These are phyloP conservation scores for Cylindricascospora bacillispora DNA, from an alignment of 1,139 yeast genomes.

Conservation along the genomic window DNA sequence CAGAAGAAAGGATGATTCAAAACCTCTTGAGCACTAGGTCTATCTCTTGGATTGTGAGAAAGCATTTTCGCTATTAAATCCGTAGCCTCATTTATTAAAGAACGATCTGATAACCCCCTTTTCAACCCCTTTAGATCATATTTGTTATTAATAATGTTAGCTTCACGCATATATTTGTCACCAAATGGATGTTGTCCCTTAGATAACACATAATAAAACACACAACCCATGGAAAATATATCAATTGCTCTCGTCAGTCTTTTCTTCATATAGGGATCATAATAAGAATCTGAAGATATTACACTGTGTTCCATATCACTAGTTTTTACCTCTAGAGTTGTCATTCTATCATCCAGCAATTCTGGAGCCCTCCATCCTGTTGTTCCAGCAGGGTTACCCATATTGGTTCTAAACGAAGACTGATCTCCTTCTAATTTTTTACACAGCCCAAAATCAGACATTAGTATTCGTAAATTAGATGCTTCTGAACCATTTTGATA, in stretches of 20 bases:
- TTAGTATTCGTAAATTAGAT: conserved; percentile 50
- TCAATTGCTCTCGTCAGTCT: conserved; percentile 86
- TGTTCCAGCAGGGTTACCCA: conserved; percentile 91
- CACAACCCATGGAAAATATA: conserved; percentile 89
- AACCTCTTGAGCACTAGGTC: conserved; percentile 63
- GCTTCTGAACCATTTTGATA: conserved; percentile 9
- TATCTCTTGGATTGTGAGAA: conserved; percentile 44
- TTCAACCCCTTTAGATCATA: conserved; percentile 39
- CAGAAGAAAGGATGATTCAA: conserved; percentile 85
- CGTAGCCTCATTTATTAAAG: conserved; percentile 43
- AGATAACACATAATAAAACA: conserved; percentile 73
- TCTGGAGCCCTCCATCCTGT: conserved; percentile 99
- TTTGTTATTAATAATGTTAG: conserved; percentile 69
- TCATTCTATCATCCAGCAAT: conserved; percentile 35
- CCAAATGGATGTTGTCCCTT: conserved; percentile 94
- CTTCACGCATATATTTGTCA: conserved; percentile 74
- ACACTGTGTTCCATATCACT: conserved; percentile 4
- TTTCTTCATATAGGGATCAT: conserved; percentile 33
- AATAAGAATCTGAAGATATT: conserved; percentile 14
- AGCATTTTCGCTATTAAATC: conserved; percentile 70
- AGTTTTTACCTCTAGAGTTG: too few species aligned
- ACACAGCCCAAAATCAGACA: conserved; percentile 93
- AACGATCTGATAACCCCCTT: conserved; percentile 14
- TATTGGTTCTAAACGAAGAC: conserved; percentile 84
- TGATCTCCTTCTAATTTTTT: conserved; percentile 85